Evolutionary conservation across 208 protist species (phyloP).

Genomic region (Leishmania turanica): DNA sequence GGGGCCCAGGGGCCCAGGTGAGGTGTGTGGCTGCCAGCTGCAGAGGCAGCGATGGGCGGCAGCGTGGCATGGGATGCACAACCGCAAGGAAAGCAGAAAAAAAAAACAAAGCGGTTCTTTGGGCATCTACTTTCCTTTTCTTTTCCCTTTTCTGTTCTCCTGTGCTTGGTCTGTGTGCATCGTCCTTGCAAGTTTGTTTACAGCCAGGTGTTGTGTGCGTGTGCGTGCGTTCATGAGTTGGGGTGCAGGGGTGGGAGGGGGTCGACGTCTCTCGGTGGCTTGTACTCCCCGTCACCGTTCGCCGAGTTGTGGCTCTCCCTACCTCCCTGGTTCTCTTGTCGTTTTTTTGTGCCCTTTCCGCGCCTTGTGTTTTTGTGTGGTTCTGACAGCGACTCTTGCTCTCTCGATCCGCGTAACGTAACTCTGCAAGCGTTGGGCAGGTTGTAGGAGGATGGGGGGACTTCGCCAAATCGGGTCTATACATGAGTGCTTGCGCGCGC

Average conservation of each 20-base stretch:
- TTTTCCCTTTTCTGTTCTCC: constrained; percentile 6
- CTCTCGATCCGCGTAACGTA: not conserved
- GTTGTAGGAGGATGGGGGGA: not conserved
- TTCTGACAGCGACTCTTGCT: not conserved
- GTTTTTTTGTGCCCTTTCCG: not conserved
- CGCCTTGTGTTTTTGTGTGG: not conserved
- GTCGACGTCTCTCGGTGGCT: not conserved
- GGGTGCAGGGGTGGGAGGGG: not conserved
- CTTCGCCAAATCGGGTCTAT: not conserved
- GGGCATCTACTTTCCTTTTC: not conserved
- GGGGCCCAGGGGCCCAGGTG: too few relatives aligned
- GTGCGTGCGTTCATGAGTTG: not conserved
- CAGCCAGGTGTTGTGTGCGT: not conserved
- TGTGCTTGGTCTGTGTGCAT: not conserved
- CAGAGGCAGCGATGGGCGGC: not conserved
- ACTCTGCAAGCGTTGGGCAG: not conserved
- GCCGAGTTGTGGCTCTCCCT: not conserved
- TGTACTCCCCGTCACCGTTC: not conserved
- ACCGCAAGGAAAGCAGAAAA: not conserved
- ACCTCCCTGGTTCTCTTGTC: not conserved
- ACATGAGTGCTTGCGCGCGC: not conserved
- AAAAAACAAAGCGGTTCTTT: not conserved
- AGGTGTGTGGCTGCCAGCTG: not conserved
- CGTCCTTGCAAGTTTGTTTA: not conserved
- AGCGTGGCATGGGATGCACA: not conserved